Base-by-base conservation (phyloP, 768 basidiomycete species). In the Kwoniella botswanensis region DNA sequence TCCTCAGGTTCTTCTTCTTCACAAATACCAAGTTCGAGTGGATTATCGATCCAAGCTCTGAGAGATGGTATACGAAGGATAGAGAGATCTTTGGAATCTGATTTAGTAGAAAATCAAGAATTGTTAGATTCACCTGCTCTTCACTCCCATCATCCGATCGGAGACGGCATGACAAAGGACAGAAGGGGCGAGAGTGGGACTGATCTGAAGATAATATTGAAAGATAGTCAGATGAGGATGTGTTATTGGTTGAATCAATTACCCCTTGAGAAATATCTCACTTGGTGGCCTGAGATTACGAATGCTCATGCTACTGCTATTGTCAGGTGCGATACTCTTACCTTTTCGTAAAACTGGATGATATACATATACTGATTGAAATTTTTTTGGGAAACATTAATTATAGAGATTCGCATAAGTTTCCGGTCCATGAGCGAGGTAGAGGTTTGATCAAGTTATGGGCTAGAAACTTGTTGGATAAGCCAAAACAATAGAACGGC, bases 241-340 rank as follows among this genome's bases (percentile, higher is more conserved):
- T 65, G 68, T 17, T n/a, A 53, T 12, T 76, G 74, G 70, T 65
- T 81, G 15, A 79, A 79, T 41, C 24, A 68, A 15, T 58, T 77
- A n/a, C 70, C 74, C 2, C 54, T 76, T 41, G 54, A 66, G 41
- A 80, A 79, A 52, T 69, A 71, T 53, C 29, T 78, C 11, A 74
- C 75, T 54, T 82, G 79, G 79, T 79, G 74, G 59, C 79, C 81
- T 3, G 71, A 76, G 24, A 71, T 77, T 3, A 46, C 57, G 18
- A 82, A 80, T 63, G 73, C 79, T 18, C 81, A 82, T 72, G 76
- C 77, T 18, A 70, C 74, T 10, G 74, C 74, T 15, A 65, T 78
- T 15, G 79, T 80, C 21, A 68, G 81, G 81, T 82, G 59, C 63
- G 78, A 67, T 11, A 11, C 18, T 24, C 4, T 35, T 4, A 24